These are phyloP conservation scores for Byssochlamys sp. DNA, from an alignment of 2,329 filamentous ascomycete species.

Conservation along the genomic window DNA sequence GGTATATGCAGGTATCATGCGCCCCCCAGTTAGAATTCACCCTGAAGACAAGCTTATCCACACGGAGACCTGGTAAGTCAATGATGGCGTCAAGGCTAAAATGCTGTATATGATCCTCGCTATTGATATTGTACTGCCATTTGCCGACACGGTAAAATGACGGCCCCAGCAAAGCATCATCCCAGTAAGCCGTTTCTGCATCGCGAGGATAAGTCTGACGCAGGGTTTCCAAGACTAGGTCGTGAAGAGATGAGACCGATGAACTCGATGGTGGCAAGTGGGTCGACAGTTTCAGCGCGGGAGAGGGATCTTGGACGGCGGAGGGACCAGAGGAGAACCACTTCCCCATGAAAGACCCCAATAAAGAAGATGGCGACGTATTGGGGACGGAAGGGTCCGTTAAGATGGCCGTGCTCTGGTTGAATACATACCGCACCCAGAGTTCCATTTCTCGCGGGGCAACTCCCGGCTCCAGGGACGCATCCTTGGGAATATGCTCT, in stretches of 20 bases:
- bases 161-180: conserved; percentile 26
- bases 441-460: conserved; percentile 62
- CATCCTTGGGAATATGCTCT: conserved; percentile 58
- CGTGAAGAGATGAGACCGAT: conserved; percentile 15
- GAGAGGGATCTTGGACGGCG: neutral
- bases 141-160: conserved; percentile 31
- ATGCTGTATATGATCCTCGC: conserved; percentile 26
- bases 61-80: conserved; percentile 24
- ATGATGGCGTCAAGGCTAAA: conserved; percentile 31
- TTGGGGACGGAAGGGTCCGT: conserved; percentile 1
- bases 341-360: conserved; percentile 1
- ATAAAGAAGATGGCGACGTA: neutral
- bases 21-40: conserved; percentile 37
- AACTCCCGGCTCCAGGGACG: conserved; percentile 51
- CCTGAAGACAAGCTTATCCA: conserved; percentile 33
- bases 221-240: conserved; percentile 23
- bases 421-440: conserved; percentile 51
- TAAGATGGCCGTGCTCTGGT: conserved; percentile 5
- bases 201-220: conserved; percentile 20
- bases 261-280: neutral
- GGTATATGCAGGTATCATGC: conserved; percentile 37
- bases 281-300: neutral
- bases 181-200: conserved; percentile 23
- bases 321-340: conserved; percentile 1
- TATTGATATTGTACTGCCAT: conserved; percentile 30